A percentile compares a stretch with the other conserved stretches of the same genome.
phyloP scores from a whole-genome alignment of 2,329 filamentous ascomycete species.

The Rutstroemia sp. region DNA sequence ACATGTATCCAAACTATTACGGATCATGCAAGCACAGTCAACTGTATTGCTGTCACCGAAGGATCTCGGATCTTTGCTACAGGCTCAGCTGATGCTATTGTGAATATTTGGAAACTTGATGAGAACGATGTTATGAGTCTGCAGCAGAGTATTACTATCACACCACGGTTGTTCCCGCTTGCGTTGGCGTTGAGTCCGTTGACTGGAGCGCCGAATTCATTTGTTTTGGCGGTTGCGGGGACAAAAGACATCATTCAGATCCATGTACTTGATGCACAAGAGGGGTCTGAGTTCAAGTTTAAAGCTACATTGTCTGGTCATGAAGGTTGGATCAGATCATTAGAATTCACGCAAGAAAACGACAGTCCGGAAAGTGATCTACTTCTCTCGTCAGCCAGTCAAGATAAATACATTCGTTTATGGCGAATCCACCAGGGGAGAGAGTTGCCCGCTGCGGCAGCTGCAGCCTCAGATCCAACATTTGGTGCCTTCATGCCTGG shows the following conservation, averaged over 20 bases:
- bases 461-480: constrained; percentile 45
- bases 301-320: constrained; percentile 79
- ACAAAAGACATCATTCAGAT: constrained; percentile 79
- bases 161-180: constrained; percentile 76
- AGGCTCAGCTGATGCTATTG: constrained; percentile 71
- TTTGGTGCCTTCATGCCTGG: constrained; percentile 54
- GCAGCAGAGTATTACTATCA: constrained; percentile 63
- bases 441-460: constrained; percentile 50
- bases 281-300: constrained; percentile 50
- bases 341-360: constrained; percentile 67
- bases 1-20: constrained; percentile 46
- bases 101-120: constrained; percentile 61
- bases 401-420: constrained; percentile 93
- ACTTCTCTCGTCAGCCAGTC: constrained; percentile 84
- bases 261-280: constrained; percentile 48
- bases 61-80: constrained; percentile 54
- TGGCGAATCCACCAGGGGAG: constrained; percentile 77
- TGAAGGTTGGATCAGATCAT: constrained; percentile 87
- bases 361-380: constrained; percentile 53
- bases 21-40: constrained; percentile 65
- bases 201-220: constrained; percentile 39
- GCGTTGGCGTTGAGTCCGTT: constrained; percentile 62
- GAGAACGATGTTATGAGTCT: constrained; percentile 40
- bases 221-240: constrained; percentile 76
- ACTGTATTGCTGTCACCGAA: constrained; percentile 47